Evolutionary conservation across 257 asterid genomes (phyloP), one percentile per base, ranked within the genome.

Genomic region (Primulina tabacum): DNA sequence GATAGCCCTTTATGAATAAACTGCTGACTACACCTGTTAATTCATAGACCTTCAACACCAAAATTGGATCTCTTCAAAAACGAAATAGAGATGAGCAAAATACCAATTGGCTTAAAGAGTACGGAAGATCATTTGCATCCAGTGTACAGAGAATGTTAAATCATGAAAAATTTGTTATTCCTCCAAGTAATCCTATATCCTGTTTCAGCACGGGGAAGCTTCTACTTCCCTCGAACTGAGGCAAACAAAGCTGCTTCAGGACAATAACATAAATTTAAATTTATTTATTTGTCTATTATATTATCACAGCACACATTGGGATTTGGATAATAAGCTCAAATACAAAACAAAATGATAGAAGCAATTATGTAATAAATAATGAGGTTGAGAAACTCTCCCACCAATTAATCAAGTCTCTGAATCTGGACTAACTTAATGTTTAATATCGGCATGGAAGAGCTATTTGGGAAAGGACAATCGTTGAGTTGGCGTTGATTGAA

Each of bases 41-140:
- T 71, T 89, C 92, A 80, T 85, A 89, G 76, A 91, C 96, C 99
- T 94, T 72, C 82, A 80, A 82, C 63, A 81, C 76, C 71, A 86
- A 73, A 72, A 81, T 67, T 66, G 77, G 58, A 76, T 75, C 60
- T 17, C 73, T 64, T 78, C 60, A 75, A 69, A 69, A 65, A 40
- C 64, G 71, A 29, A 77, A 60, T 17, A 47, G 71, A 40, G 78
- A 68, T 75, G 38, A 70, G 70, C 61, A 62, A 73, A 60, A 37
- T 64, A 72, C 75, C 6, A 50, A 57, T 62, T 29, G 38, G 28
- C 52, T 53, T 24, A 47, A 69, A 29, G 18, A 26, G 47, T 55
- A 65, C 11, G 50, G 38, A 79, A 9, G 33, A 2, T 29, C 62
- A 57, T 56, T 24, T 66, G 37, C 65, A 64, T 40, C 64, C 40